Base-by-base conservation (phyloP, 2,329 filamentous ascomycete genomes). In the Paecilomyces sp. region DNA sequence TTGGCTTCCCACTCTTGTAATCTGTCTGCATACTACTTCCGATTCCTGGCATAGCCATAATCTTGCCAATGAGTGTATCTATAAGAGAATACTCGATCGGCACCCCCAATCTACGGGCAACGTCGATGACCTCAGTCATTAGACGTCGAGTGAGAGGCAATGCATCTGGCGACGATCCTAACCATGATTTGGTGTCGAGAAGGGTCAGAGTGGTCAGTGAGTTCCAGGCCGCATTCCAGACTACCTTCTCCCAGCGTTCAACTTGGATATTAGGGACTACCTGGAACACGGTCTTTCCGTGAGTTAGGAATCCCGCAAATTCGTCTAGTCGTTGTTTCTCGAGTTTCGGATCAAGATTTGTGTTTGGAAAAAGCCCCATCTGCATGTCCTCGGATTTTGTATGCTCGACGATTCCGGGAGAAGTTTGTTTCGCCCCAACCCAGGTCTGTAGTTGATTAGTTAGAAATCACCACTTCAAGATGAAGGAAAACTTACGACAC, bases 331-430 rank as follows among this genome's bases (percentile, higher is more conserved):
- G 73, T 2, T 65, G 24, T 2, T 72, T 61, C 55, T 83, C 80
- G 0, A 65, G 7, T 0, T 61, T 24, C 0, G 52, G 11, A 0
- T 77, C 68, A 0, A 75, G 52, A 0, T 55, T 13, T 0, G 68
- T 25, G 33, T 80, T 82, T 0, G 76, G 71, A 62, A 79, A 85
- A 0, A 85, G 67, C 0, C 83, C 83, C 3, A 85, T 79, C 58
- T 85, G 79, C 68, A 82, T 80, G 61, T 83, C 75, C 65, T 85
- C 83, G 12, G 79, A 79, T 57, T 77, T 79, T 24, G 73, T 81
- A 63, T 85, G 83, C 8, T 71, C 67, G 25, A 85, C 72, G 2
- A 79, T 62, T 0, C 83, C 83, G 0, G 82, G 82, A 7, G 73
- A 67, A 2, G 71, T 70, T 63, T 86, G 83, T 0, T 70, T 76